Conservation (phyloP, 2,329 filamentous ascomycete species). For the Ophiostoma montium region DNA sequence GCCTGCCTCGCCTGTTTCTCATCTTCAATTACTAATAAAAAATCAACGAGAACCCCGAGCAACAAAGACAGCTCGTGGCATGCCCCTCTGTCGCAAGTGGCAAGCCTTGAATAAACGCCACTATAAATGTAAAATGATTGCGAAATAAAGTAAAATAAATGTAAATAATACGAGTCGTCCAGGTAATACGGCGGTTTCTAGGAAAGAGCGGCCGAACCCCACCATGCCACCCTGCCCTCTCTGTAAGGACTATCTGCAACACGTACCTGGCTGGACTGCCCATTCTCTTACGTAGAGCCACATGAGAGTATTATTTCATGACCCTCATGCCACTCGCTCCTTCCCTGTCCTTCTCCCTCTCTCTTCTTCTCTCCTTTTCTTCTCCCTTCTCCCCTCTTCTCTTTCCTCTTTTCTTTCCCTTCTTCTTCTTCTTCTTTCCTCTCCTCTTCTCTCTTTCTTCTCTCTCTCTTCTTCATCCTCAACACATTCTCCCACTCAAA, state of each 20-base stretch:
- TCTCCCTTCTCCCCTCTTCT: neutral
- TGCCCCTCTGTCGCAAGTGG: no score
- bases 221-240: neutral
- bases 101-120: neutral
- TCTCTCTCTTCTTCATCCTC: neutral
- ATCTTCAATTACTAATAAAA: no score
- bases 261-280: no score
- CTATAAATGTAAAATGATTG: neutral
- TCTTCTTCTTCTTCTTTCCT: neutral
- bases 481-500: neutral
- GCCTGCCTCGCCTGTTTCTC: no score
- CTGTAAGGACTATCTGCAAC: neutral
- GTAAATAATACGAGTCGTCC: neutral
- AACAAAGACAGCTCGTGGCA: no score
- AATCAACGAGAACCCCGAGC: no score
- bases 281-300: neutral
- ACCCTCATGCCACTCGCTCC: slow-evolving; percentile 1
- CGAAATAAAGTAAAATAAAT: neutral
- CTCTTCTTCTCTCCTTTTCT: neutral
- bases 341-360: neutral
- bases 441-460: neutral
- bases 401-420: neutral
- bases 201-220: neutral
- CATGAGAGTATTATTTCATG: neutral
- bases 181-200: neutral